Conservation (phyloP, 225 moss, liverwort and hornwort genomes). For the Pleurozium schreberi region DNA sequence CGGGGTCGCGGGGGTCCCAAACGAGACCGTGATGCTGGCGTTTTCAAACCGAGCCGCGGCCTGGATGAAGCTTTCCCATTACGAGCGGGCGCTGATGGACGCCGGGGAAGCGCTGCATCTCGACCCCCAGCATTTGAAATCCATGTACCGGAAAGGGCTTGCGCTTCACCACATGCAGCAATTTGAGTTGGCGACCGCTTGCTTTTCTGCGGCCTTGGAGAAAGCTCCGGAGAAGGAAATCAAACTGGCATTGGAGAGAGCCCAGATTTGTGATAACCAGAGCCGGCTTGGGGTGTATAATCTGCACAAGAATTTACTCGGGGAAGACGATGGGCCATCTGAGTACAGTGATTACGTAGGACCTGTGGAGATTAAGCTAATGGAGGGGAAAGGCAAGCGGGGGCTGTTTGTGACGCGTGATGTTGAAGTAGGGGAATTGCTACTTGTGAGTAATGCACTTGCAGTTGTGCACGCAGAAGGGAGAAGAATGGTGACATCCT, state of each 20-base stretch:
- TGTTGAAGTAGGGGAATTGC: constrained; percentile 70
- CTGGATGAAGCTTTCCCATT: constrained; percentile 51
- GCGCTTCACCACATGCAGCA: constrained; percentile 72
- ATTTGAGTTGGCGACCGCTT: constrained; percentile 42
- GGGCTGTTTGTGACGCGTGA: constrained; percentile 65
- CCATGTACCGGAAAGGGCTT: constrained; percentile 55
- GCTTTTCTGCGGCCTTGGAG: constrained; percentile 39
- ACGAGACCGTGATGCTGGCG: constrained; percentile 62
- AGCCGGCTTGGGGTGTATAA: constrained; percentile 54
- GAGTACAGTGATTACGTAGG: constrained; percentile 72
- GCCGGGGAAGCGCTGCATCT: constrained; percentile 41
- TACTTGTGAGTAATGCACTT: constrained; percentile 76
- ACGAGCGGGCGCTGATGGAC: constrained; percentile 41
- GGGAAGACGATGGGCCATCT: constrained; percentile 35
- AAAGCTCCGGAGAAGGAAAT: constrained; percentile 52
- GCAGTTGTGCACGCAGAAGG: constrained; percentile 37
- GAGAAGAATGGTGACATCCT: constrained; percentile 22
- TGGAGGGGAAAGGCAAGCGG: constrained; percentile 46
- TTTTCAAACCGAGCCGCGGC: constrained; percentile 74
- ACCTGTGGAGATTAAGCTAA: constrained; percentile 61
- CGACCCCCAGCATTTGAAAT: constrained; percentile 51
- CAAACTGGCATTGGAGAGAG: constrained; percentile 28
- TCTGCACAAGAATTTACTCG: constrained; percentile 36
- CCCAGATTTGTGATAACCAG: constrained; percentile 43
- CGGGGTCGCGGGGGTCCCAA: constrained; percentile 11